Percentiles rank a stretch among this genome's conserved stretches.
Evolutionary conservation across 2,329 filamentous ascomycete species (phyloP).

Genomic region (Ploettnerulaceae sp.): DNA sequence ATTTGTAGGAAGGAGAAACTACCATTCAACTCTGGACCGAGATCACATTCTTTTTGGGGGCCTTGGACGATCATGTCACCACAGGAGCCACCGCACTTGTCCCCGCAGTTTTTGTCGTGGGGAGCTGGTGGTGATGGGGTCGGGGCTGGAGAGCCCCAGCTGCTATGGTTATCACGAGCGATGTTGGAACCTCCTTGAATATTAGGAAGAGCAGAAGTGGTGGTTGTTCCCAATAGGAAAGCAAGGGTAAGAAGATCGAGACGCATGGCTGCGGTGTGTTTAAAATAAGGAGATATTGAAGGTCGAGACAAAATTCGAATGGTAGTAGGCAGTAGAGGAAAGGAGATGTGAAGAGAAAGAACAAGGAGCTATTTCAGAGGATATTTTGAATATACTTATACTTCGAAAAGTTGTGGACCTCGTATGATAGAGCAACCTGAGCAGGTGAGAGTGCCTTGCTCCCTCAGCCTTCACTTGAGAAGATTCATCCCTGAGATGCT

Average conservation of each 20-base stretch:
- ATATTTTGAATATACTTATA: slow-evolving; percentile 1
- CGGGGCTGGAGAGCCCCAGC: background rate
- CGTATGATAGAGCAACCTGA: background rate
- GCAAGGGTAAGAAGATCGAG: slow-evolving; percentile 1
- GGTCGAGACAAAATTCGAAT: background rate
- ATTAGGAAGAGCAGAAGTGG: slow-evolving; percentile 1
- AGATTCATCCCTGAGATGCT: background rate
- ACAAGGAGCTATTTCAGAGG: background rate
- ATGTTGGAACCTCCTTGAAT: background rate
- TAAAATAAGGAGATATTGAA: background rate
- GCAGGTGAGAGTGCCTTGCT: background rate
- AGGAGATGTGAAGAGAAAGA: background rate
- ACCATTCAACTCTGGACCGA: slow-evolving; percentile 8
- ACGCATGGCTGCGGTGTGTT: background rate
- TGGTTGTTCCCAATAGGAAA: slow-evolving; percentile 3
- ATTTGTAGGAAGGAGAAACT: too few relatives aligned
- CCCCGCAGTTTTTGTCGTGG: slow-evolving; percentile 2
- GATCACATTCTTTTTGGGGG: slow-evolving; percentile 6
- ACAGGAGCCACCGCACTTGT: slow-evolving; percentile 9
- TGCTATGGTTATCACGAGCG: background rate
- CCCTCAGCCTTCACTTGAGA: background rate
- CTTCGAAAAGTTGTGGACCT: background rate
- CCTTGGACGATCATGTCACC: slow-evolving; percentile 9
- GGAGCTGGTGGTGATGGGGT: background rate
- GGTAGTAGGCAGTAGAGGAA: background rate